Conservation (phyloP, 1,139 yeast genomes). For the Taiozyma sp. region DNA sequence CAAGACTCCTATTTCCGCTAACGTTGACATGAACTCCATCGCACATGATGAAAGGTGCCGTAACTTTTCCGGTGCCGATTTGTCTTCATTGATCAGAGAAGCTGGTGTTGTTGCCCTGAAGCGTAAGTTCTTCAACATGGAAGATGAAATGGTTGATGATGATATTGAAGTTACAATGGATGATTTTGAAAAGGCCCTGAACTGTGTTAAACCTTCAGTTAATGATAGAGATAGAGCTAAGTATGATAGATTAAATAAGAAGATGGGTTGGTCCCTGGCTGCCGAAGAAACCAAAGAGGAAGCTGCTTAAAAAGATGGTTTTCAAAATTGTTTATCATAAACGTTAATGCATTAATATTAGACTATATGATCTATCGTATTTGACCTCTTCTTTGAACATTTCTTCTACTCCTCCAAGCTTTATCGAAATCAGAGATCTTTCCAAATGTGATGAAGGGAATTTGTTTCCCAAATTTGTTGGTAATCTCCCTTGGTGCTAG, state of each 20-base stretch:
- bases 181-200: constrained; percentile 70
- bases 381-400: constrained; percentile 50
- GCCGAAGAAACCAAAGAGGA: constrained; percentile 14
- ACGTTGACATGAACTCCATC: constrained; percentile 54
- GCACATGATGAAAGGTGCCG: constrained; percentile 77
- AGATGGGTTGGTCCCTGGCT: constrained; percentile 47
- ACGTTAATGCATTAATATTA: neutral
- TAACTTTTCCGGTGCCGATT: constrained; percentile 94
- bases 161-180: constrained; percentile 49
- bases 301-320: neutral
- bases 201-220: constrained; percentile 82
- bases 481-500: constrained; percentile 24
- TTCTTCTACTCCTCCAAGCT: constrained; percentile 57
- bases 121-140: constrained; percentile 50
- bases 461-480: constrained; percentile 15
- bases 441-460: constrained; percentile 52
- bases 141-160: constrained; percentile 36
- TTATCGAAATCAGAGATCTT: constrained; percentile 43
- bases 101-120: constrained; percentile 89
- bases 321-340: neutral
- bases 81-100: constrained; percentile 86
- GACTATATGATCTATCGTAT: constrained; percentile 4
- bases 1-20: constrained; percentile 65
- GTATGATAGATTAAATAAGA: constrained; percentile 58
- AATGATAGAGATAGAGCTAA: constrained; percentile 77